phyloP scores from a whole-genome alignment of 768 basidiomycete species.

The Pleurotus platypus region DNA sequence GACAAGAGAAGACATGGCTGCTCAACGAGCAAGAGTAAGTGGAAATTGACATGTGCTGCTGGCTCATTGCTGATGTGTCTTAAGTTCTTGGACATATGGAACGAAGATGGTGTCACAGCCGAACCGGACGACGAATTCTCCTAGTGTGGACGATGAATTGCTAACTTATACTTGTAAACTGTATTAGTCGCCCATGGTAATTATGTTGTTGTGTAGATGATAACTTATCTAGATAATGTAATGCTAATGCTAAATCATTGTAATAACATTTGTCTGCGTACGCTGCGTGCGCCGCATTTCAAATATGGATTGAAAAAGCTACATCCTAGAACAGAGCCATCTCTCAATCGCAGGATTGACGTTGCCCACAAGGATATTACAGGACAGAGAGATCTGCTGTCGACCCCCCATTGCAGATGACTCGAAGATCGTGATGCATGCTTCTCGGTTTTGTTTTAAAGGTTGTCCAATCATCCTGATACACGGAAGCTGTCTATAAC shows the following conservation, averaged over 20 bases:
- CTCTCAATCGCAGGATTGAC: no score
- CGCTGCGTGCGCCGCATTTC: no score
- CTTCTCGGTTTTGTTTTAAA: no score
- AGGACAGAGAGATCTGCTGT: no score
- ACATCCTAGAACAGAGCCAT: no score
- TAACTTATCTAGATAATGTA: not conserved
- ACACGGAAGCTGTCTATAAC: no score
- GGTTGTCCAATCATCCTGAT: no score
- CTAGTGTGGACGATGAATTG: slow-evolving; percentile 16
- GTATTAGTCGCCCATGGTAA: not conserved
- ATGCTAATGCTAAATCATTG: not conserved
- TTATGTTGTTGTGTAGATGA: not conserved
- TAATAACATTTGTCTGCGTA: no score
- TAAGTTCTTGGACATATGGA: slow-evolving; percentile 78
- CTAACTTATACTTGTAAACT: not conserved
- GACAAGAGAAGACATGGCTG: slow-evolving; percentile 55
- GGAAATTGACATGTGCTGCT: not conserved
- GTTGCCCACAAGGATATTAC: no score
- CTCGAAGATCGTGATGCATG: no score
- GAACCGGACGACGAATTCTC: slow-evolving; percentile 56
- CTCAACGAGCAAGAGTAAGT: slow-evolving; percentile 65
- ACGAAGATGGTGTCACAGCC: slow-evolving; percentile 70
- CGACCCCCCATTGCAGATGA: no score
- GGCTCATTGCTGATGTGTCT: not conserved
- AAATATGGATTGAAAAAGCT: no score